A percentile compares a stretch with the other conserved stretches of the same genome.
phyloP scores from a whole-genome alignment of 1,284 basidiomycete genomes.

The Trichosporon sp. region DNA sequence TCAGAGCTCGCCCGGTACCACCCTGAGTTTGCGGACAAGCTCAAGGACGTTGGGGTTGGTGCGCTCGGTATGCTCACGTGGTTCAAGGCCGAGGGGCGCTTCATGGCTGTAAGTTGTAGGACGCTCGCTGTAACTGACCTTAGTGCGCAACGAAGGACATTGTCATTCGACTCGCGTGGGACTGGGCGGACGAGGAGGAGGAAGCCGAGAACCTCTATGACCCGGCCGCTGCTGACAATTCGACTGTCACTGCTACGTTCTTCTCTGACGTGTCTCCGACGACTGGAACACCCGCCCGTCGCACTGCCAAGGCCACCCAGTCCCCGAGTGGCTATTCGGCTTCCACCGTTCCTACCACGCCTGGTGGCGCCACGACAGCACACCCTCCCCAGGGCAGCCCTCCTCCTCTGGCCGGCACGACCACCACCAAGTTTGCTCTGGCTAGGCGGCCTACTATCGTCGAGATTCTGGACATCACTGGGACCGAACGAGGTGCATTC shows the following conservation, averaged over 20 bases:
- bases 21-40: constrained; percentile 55
- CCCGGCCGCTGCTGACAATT: neutral
- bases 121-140: neutral
- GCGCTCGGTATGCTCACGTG: constrained; percentile 54
- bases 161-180: constrained; percentile 82
- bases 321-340: neutral
- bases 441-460: constrained; percentile 24
- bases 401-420: neutral
- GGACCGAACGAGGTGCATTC: constrained; percentile 34
- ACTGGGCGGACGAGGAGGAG: constrained; percentile 54
- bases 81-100: constrained; percentile 84
- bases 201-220: constrained; percentile 6
- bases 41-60: constrained; percentile 64
- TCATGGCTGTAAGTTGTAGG: constrained; percentile 67
- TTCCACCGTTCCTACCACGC: neutral
- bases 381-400: neutral
- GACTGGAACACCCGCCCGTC: neutral
- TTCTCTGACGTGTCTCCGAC: neutral
- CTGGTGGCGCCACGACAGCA: neutral
- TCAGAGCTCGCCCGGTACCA: constrained; percentile 69
- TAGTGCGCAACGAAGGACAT: constrained; percentile 84
- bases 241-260: neutral
- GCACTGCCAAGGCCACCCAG: neutral
- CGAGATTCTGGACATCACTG: constrained; percentile 30
- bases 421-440: constrained; percentile 17